A percentile compares a stretch with the other conserved stretches of the same genome.
Conservation (phyloP, 768 basidiomycete species). For the Epithele typhae region DNA sequence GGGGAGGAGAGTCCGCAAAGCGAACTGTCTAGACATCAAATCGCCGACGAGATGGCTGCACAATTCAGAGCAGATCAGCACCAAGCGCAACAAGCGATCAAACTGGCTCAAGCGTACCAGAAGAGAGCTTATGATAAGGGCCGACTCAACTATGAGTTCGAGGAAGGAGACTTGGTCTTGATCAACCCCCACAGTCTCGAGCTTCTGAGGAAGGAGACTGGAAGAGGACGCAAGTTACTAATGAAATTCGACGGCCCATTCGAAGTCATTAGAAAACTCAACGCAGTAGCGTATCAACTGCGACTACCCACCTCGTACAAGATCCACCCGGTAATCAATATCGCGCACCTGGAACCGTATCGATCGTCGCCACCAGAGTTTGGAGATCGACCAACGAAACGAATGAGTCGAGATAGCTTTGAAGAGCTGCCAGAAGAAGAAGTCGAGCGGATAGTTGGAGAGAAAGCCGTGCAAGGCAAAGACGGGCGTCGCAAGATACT, state of each 20-base stretch:
- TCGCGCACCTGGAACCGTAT: slow-evolving; percentile 29
- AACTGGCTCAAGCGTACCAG: slow-evolving; percentile 7
- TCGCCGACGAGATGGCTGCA: slow-evolving; percentile 5
- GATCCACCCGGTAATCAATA: slow-evolving; percentile 31
- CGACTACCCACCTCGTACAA: slow-evolving; percentile 26
- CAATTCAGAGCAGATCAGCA: slow-evolving; percentile 7
- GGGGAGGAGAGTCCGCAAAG: background rate
- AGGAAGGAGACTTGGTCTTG: slow-evolving; percentile 28
- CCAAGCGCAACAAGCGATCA: slow-evolving; percentile 8
- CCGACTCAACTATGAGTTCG: slow-evolving; percentile 14
- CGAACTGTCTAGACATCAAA: background rate
- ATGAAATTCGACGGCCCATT: slow-evolving; percentile 30
- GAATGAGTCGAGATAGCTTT: slow-evolving; percentile 11
- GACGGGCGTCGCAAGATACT: slow-evolving; percentile 10
- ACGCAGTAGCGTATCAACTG: slow-evolving; percentile 25
- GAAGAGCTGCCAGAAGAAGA: slow-evolving; percentile 17
- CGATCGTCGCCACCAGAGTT: slow-evolving; percentile 18
- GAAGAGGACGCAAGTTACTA: slow-evolving; percentile 27
- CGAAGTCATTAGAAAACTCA: slow-evolving; percentile 25
- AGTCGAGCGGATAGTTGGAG: slow-evolving; percentile 20
- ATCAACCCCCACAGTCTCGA: slow-evolving; percentile 24
- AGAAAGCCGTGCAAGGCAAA: slow-evolving; percentile 9
- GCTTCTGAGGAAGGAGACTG: slow-evolving; percentile 19
- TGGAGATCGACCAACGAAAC: slow-evolving; percentile 7
- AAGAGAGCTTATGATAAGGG: slow-evolving; percentile 17